Evolutionary conservation across 257 asterid genomes (phyloP).

Genomic region (Euphrasia confusa): DNA sequence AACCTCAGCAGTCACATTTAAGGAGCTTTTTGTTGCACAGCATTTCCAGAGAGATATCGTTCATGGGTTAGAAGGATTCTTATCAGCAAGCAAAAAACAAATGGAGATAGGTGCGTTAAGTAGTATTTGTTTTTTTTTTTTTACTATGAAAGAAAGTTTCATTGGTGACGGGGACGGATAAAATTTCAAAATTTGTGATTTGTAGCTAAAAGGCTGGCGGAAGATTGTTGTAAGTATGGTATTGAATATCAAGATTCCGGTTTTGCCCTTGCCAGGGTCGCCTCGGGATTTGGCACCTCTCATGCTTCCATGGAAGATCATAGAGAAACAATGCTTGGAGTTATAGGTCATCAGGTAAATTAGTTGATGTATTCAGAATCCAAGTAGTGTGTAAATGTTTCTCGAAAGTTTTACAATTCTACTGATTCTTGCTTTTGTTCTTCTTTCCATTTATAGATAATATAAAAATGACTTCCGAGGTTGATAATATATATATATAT

Average conservation of each 20-base stretch:
- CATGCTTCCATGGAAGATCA: conserved; percentile 83
- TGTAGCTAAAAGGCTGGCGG: conserved; percentile 82
- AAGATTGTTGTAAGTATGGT: conserved; percentile 86
- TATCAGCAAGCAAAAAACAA: conserved; percentile 70
- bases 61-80: conserved; percentile 77
- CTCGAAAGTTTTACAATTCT: neutral
- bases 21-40: conserved; percentile 77
- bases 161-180: conserved; percentile 16
- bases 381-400: neutral
- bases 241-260: conserved; percentile 68
- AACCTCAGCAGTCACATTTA: conserved; percentile 53
- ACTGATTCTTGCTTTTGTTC: neutral
- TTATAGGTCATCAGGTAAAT: conserved; percentile 70
- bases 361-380: conserved; percentile 1
- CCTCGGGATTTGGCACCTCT: conserved; percentile 72
- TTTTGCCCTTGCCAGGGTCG: conserved; percentile 58
- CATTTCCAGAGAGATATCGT: conserved; percentile 96
- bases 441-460: neutral
- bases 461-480: too few relatives aligned
- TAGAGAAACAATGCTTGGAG: conserved; percentile 73
- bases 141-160: conserved; percentile 19
- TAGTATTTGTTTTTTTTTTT: neutral
- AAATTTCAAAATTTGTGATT: conserved; percentile 32
- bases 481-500: too few relatives aligned
- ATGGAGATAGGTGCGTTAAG: conserved; percentile 65